phyloP scores from a whole-genome alignment of 1,284 basidiomycete species.

The Ustilago esculenta region DNA sequence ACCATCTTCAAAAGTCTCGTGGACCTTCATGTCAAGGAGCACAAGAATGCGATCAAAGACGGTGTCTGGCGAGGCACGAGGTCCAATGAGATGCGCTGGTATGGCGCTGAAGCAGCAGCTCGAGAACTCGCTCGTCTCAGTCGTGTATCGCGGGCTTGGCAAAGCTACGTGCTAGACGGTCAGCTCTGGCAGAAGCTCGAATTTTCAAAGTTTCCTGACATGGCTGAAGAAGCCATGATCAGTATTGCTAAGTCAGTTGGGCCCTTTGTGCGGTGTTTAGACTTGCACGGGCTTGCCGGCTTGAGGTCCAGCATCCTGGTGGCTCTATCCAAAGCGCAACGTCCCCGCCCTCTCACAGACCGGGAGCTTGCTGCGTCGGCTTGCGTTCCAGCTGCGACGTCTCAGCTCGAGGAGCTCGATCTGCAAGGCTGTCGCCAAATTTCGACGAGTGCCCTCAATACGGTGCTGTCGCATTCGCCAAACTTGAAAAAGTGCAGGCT shows the following conservation, averaged over 20 bases:
- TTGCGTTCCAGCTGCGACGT: not conserved
- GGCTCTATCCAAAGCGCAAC: constrained; percentile 31
- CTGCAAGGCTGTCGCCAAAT: constrained; percentile 79
- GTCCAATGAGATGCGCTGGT: constrained; percentile 30
- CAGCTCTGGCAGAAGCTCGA: constrained; percentile 76
- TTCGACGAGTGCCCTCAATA: constrained; percentile 75
- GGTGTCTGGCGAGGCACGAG: constrained; percentile 34
- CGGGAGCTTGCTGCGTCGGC: constrained; percentile 6
- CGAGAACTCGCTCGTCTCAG: constrained; percentile 42
- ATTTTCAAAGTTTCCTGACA: constrained; percentile 71
- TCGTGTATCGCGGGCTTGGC: constrained; percentile 86
- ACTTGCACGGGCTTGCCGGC: constrained; percentile 75
- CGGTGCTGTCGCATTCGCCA: constrained; percentile 77
- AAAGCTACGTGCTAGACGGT: constrained; percentile 81
- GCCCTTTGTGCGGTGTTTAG: constrained; percentile 75
- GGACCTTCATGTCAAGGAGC: constrained; percentile 27
- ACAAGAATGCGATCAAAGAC: constrained; percentile 8
- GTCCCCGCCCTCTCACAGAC: constrained; percentile 5
- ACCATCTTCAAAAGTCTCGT: constrained; percentile 31
- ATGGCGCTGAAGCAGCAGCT: constrained; percentile 28
- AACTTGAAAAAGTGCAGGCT: constrained; percentile 74
- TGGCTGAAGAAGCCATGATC: constrained; percentile 36
- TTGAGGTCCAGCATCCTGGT: constrained; percentile 66
- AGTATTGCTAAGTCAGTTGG: constrained; percentile 66
- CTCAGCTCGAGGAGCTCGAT: constrained; percentile 71